Percentiles rank a stretch among this genome's conserved stretches.
These are phyloP conservation scores for Alternaria ventricosa DNA, from an alignment of 2,329 filamentous ascomycete genomes.

Conservation along the genomic window DNA sequence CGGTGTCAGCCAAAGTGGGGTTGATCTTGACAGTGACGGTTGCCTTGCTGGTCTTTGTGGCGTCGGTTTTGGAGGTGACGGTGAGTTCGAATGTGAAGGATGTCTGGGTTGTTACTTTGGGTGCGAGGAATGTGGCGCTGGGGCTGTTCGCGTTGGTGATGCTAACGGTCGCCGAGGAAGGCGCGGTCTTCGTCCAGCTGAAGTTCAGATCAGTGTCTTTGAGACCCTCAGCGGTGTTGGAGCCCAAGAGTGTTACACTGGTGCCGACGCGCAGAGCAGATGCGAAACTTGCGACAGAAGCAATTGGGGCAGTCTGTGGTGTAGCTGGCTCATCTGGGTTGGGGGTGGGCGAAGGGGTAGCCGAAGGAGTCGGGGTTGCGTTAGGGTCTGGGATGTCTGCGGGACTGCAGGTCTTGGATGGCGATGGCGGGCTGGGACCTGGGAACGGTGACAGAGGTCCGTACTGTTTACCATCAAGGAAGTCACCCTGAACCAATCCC, in stretches of 20 bases:
- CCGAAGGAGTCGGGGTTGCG: constrained; percentile 8
- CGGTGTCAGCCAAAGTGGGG: constrained; percentile 32
- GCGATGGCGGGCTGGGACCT: constrained; percentile 33
- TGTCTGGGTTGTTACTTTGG: constrained; percentile 27
- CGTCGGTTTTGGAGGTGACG: constrained; percentile 34
- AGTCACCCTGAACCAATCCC: constrained; percentile 42
- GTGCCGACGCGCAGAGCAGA: constrained; percentile 40
- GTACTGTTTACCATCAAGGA: constrained; percentile 41
- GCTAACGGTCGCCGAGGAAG: constrained; percentile 24
- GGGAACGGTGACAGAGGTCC: constrained; percentile 51
- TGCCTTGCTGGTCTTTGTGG: constrained; percentile 29
- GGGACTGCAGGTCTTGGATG: constrained; percentile 33
- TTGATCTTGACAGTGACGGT: constrained; percentile 38
- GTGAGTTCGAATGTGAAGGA: constrained; percentile 39
- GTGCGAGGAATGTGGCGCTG: constrained; percentile 31
- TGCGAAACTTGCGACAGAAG: constrained; percentile 26
- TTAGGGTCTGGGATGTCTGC: constrained; percentile 25
- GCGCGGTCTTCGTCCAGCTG: constrained; percentile 39
- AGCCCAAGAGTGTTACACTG: constrained; percentile 35
- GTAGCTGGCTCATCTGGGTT: constrained; percentile 6
- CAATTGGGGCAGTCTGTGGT: constrained; percentile 18
- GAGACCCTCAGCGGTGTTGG: constrained; percentile 33
- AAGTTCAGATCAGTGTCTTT: constrained; percentile 36
- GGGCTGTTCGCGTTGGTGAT: constrained; percentile 29
- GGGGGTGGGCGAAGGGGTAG: neutral